These are phyloP conservation scores for Suhomyces chickasaworum DNA, from an alignment of 1,139 yeast genomes.

Conservation along the genomic window DNA sequence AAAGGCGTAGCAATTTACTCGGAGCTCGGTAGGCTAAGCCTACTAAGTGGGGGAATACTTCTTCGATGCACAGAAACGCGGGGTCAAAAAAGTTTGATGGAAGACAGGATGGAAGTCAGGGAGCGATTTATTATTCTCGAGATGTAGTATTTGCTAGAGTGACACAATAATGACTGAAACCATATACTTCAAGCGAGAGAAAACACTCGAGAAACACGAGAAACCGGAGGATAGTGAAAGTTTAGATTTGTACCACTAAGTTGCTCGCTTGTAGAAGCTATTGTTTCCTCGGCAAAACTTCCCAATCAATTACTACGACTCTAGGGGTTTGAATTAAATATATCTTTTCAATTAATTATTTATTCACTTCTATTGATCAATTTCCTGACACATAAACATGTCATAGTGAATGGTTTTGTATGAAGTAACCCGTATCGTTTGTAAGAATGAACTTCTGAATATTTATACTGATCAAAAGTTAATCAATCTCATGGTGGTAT, in stretches of 20 bases:
- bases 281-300: not conserved
- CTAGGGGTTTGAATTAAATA: not conserved
- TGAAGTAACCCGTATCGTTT: too few species aligned
- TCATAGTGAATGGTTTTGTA: too few species aligned
- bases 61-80: not conserved
- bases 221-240: too few species aligned
- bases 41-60: not conserved
- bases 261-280: too few species aligned
- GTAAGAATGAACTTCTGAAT: too few species aligned
- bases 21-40: not conserved
- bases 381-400: not conserved
- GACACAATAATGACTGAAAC: too few species aligned
- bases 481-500: constrained; percentile 59
- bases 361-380: not conserved
- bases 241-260: too few species aligned
- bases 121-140: not conserved
- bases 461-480: constrained; percentile 28
- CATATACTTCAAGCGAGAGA: too few species aligned
- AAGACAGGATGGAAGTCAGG: too few species aligned
- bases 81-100: too few species aligned
- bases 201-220: too few species aligned
- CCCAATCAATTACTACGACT: not conserved
- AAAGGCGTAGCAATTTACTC: not conserved
- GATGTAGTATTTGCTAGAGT: not conserved
- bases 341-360: not conserved